Base-by-base conservation (phyloP, 2,329 filamentous ascomycete genomes). In the Penicillium sp. region DNA sequence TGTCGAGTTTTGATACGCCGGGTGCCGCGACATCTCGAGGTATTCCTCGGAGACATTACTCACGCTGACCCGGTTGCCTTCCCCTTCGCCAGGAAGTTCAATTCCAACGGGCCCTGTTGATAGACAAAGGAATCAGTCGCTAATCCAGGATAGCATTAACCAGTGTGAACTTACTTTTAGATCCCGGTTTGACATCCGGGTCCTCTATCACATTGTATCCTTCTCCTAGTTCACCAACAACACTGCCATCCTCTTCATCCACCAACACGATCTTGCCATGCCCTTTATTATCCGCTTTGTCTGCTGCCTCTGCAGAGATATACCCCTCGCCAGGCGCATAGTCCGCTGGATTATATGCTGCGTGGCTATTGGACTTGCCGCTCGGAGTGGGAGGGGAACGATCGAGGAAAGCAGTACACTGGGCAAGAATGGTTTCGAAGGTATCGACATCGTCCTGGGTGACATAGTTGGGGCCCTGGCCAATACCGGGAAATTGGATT, bases 351-450 rank as follows among this genome's bases (percentile, higher is more conserved):
- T 97, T 92, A 75, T 97, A 97, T 1, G 71, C 63, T 28, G 71
- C 67, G 55, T 71, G 62, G 45, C 69, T 62, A 18, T 54, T 43
- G 2, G 44, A 40, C 51, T 74, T 71, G 19, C 46, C 50, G 14
- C 47, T 24, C 13, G 47, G 39, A 5, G 80, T 87, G 6, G 90
- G 86, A 36, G 87, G 81, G 9, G 90, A 88, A 40, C 92, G 86
- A 74, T 97, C 93, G 4, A 96, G 83, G 72, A 99, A 97, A 2
- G 93, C 91, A 2, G 93, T 97, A 75, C 93, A 97, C 76, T 97
- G 92, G n/a, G 93, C 93, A 47, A 97, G 82, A 61, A 97, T 97
- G 3, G 93, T 97, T 79, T 97, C 93, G 68, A 97, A 97, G 0
- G 93, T 97, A 70, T 97, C 92, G 37, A 96, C 82, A 71, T 97